Evolutionary conservation across 768 basidiomycete genomes (phyloP).

Genomic region (Boletus coccyginus): DNA sequence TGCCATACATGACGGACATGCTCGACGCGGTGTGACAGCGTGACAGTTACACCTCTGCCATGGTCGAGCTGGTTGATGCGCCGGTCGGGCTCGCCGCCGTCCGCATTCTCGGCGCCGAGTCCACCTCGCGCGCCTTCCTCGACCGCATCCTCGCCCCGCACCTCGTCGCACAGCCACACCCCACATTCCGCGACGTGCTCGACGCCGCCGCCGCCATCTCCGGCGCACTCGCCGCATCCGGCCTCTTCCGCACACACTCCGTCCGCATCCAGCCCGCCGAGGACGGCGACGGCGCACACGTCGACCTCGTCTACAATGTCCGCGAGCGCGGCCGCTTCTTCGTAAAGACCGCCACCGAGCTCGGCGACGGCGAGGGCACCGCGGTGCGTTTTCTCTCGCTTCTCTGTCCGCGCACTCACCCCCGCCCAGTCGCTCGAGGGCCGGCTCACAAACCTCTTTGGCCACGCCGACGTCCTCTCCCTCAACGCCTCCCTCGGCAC

Average conservation of each 20-base stretch:
- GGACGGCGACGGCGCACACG: constrained; percentile 54
- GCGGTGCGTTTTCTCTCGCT: constrained; percentile 57
- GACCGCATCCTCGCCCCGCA: constrained; percentile 72
- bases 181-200: constrained; percentile 62
- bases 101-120: constrained; percentile 72
- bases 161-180: constrained; percentile 28
- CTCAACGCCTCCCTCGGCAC: constrained; percentile 84
- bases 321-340: constrained; percentile 75
- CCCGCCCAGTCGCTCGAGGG: constrained; percentile 65
- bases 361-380: constrained; percentile 90
- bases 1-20: constrained; percentile 65
- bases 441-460: constrained; percentile 83
- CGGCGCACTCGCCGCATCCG: constrained; percentile 64
- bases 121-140: constrained; percentile 80
- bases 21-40: constrained; percentile 21
- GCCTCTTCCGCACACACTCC: constrained; percentile 70
- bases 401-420: background rate
- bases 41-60: constrained; percentile 16
- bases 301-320: constrained; percentile 79
- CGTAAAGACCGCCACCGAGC: constrained; percentile 81
- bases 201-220: constrained; percentile 67
- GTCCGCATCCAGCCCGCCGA: constrained; percentile 59
- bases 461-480: constrained; percentile 86
- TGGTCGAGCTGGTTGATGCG: constrained; percentile 43
- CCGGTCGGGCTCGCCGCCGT: constrained; percentile 72